phyloP scores from a whole-genome alignment of 2,329 filamentous ascomycete species.

The Scytalidium sp. region DNA sequence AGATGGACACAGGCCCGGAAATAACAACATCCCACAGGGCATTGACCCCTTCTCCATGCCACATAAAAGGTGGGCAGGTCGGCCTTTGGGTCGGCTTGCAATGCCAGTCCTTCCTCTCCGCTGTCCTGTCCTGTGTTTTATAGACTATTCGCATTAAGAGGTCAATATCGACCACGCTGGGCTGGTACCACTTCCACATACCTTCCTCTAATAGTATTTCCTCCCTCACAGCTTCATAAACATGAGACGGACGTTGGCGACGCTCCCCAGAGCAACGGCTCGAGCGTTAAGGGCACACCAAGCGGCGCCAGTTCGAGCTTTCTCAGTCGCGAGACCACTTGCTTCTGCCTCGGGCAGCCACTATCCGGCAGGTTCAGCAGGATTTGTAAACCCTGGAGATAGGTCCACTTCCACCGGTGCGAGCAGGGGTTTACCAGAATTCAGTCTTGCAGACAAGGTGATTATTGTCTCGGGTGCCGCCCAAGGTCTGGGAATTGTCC shows the following conservation, averaged over 20 bases:
- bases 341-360: neutral
- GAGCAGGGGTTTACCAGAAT: constrained; percentile 45
- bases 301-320: neutral
- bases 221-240: neutral
- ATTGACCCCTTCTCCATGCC: neutral
- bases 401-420: constrained; percentile 14
- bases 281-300: neutral
- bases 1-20: neutral
- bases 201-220: neutral
- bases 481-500: constrained; percentile 68
- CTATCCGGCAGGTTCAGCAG: too few species aligned
- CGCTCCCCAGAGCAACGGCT: neutral
- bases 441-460: constrained; percentile 64
- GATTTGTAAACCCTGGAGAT: neutral
- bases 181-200: neutral
- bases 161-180: too few species aligned
- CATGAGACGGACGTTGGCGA: neutral
- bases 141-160: too few species aligned
- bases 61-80: neutral
- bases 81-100: neutral
- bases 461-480: constrained; percentile 71
- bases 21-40: neutral
- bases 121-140: too few species aligned
- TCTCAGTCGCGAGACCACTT: neutral
- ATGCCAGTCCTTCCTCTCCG: neutral